phyloP scores from a whole-genome alignment of 371 early-diverging fungal genomes.

The Rhizomucor miehei region DNA sequence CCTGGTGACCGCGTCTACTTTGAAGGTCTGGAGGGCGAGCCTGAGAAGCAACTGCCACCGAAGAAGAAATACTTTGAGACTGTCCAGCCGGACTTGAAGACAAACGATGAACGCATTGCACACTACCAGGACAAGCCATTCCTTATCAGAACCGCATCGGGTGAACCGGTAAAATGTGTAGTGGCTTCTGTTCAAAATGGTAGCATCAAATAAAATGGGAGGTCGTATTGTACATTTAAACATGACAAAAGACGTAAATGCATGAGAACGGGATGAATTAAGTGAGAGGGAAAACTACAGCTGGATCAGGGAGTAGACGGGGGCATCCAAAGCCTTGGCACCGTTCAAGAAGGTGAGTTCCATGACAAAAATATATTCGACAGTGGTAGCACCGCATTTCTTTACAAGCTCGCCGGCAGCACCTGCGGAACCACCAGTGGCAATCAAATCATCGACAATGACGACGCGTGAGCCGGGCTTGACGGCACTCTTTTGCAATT shows the following conservation, averaged over 20 bases:
- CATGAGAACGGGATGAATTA: no score
- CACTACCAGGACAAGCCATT: conserved; percentile 62
- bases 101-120: conserved; percentile 78
- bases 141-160: conserved; percentile 55
- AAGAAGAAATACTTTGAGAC: conserved; percentile 98
- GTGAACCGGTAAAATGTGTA: conserved; percentile 55
- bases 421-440: conserved; percentile 90
- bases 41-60: conserved; percentile 92
- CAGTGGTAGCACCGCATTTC: conserved; percentile 71
- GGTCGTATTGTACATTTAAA: no score
- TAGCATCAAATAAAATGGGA: conserved; percentile 65
- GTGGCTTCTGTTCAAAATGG: conserved; percentile 66
- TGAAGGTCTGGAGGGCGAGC: conserved; percentile 82
- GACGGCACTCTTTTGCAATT: conserved; percentile 84
- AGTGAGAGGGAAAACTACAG: conserved; percentile 35
- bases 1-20: conserved; percentile 93
- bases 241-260: no score
- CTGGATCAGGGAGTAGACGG: conserved; percentile 85
- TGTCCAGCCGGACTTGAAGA: conserved; percentile 90
- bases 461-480: conserved; percentile 83
- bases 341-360: conserved; percentile 88
- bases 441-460: conserved; percentile 94
- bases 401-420: conserved; percentile 84
- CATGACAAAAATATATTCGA: conserved; percentile 89
- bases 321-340: conserved; percentile 71